Base-by-base conservation (phyloP, 1,139 yeast species). In the Chernovozyma sophiae-reginae region DNA sequence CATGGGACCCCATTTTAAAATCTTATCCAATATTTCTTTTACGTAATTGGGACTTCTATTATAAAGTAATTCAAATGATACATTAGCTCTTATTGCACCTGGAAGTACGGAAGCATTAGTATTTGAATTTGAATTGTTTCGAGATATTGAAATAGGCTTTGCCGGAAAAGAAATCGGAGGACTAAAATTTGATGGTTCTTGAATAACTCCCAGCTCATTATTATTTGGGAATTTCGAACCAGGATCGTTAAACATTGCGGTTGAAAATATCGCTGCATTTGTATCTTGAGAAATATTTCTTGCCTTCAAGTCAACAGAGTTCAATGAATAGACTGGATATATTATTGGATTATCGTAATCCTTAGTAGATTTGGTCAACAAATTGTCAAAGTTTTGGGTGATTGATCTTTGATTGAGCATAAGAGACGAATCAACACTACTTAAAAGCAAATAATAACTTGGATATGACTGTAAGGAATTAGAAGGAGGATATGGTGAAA, bases 301-400 rank as follows among this genome's bases (percentile, higher is more conserved):
- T 6, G 23, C 23, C 6, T 20, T 20, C 10, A 20, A 20, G 10
- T 20, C 23, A 7, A 6, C 23, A 20, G 23, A 7, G 10, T 20
- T 20, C 23, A 37, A 18, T 3, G 65, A 55, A 43, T 68, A 68
- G 12, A 67, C 64, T 1, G 73, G 73, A 37, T 65, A 68, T 11
- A 67, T 61, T 38, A 68, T 65, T 23, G 63, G 51, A 19, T 47
- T 40, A 24, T 53, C 55, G 38, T 38, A 54, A 42, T 40, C 53
- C 4, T 31, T 23, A 4, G 36, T 52, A 30, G 48, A 38, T 3
- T 33, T 44, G 15, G 44, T 50, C 25, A 51, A 47, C 39, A 58
- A 48, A 44, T 61, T 60, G 43, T 59, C 67, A 36, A 56, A 62
- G 38, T 58, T 26, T 11, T 26, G 29, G 10, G 23, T 20, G 29